Evolutionary conservation across 2,329 filamentous ascomycete species (phyloP).

Genomic region (Coleophoma cylindrospora): DNA sequence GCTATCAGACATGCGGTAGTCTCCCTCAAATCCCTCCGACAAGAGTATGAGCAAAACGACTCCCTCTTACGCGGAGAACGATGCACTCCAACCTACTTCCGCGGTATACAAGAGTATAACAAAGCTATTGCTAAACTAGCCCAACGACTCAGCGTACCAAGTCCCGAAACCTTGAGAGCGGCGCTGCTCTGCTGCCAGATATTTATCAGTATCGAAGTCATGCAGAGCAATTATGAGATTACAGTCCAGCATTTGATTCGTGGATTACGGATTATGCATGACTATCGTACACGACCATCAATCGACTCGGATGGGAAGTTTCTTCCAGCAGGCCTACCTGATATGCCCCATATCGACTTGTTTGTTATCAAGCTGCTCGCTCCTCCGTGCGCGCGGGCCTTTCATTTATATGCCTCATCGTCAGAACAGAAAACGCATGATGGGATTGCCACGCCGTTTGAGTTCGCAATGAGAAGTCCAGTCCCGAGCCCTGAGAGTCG

Average conservation of each 20-base stretch:
- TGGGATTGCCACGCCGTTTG: no score
- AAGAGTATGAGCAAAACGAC: slow-evolving; percentile 31
- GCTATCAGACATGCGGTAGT: slow-evolving; percentile 32
- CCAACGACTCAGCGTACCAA: slow-evolving; percentile 29
- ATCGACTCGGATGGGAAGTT: slow-evolving; percentile 22
- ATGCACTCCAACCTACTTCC: slow-evolving; percentile 26
- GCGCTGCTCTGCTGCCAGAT: slow-evolving; percentile 41
- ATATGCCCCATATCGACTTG: slow-evolving; percentile 33
- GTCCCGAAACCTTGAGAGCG: slow-evolving; percentile 27
- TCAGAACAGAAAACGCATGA: no score
- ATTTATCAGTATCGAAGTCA: slow-evolving; percentile 42
- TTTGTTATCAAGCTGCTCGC: slow-evolving; percentile 38
- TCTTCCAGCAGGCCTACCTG: slow-evolving; percentile 25
- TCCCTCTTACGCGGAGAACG: slow-evolving; percentile 17
- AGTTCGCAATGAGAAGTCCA: no score
- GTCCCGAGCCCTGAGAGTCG: no score
- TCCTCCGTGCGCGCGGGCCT: slow-evolving; percentile 27
- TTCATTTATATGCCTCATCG: no score
- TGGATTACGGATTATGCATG: slow-evolving; percentile 38
- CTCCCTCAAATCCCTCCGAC: slow-evolving; percentile 34
- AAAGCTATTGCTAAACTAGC: slow-evolving; percentile 35
- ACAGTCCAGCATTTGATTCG: slow-evolving; percentile 38
- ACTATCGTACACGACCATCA: slow-evolving; percentile 32
- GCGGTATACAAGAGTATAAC: slow-evolving; percentile 37
- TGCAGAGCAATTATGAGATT: slow-evolving; percentile 31